A percentile compares a stretch with the other conserved stretches of the same genome.
phyloP scores from a whole-genome alignment of 805 yeast species.

The Tetrapisispora pingtungensis region DNA sequence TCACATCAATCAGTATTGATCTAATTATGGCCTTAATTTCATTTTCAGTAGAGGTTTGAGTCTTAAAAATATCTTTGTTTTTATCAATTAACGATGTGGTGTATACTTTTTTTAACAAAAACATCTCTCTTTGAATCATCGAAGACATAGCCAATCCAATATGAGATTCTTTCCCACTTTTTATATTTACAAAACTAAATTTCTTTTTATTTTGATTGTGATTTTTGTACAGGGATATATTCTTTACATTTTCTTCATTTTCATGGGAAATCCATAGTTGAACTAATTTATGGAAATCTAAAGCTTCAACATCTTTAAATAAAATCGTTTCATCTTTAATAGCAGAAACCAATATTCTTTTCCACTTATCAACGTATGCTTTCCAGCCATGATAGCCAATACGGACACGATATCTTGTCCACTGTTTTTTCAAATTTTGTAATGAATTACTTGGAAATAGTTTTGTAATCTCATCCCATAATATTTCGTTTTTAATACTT shows the following conservation, averaged over 20 bases:
- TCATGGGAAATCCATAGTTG: conserved; percentile 58
- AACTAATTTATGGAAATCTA: conserved; percentile 44
- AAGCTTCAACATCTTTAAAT: conserved; percentile 39
- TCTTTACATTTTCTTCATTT: conserved; percentile 12
- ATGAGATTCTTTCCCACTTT: conserved; percentile 18
- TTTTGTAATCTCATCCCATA: conserved; percentile 51
- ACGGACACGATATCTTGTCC: conserved; percentile 52
- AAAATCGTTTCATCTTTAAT: conserved; percentile 47
- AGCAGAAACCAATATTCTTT: conserved; percentile 47
- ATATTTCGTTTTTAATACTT: conserved; percentile 50
- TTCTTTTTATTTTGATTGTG: conserved; percentile 38
- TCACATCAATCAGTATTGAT: conserved; percentile 26
- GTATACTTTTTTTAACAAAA: conserved; percentile 38
- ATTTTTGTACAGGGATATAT: conserved; percentile 24
- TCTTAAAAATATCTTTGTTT: neutral
- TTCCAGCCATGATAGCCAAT: conserved; percentile 50
- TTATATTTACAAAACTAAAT: conserved; percentile 34
- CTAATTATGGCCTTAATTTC: conserved; percentile 27
- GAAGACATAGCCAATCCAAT: conserved; percentile 47
- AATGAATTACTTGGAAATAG: conserved; percentile 35
- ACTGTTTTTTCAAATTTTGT: conserved; percentile 45
- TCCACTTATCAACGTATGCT: conserved; percentile 51
- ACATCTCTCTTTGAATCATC: conserved; percentile 60
- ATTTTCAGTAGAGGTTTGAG: conserved; percentile 14
- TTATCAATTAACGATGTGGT: conserved; percentile 15